Conservation (phyloP, 2,329 filamentous ascomycete genomes). For the Monilinia laxa region DNA sequence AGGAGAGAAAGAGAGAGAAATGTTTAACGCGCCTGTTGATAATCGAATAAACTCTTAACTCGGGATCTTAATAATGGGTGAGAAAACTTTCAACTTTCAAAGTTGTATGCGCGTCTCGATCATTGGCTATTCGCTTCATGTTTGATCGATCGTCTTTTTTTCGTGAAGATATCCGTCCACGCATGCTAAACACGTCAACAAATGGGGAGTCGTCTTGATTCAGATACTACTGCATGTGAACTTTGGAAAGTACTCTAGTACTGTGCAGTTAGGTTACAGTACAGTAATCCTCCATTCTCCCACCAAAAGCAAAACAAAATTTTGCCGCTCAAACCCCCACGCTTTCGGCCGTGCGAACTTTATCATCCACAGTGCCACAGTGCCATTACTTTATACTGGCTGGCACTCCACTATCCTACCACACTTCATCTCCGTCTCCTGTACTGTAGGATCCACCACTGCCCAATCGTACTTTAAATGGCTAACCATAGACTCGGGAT, state of each 20-base stretch:
- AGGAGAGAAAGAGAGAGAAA: neutral
- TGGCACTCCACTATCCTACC: neutral
- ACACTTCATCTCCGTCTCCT: slow-evolving; percentile 4
- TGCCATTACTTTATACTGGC: neutral
- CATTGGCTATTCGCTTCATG: neutral
- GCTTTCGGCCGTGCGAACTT: neutral
- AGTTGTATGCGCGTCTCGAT: neutral
- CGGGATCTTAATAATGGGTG: neutral
- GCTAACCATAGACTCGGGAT: neutral
- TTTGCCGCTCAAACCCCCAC: slow-evolving; percentile 14
- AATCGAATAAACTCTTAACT: neutral
- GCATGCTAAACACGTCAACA: neutral
- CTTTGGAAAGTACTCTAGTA: no score
- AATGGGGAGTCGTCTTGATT: neutral
- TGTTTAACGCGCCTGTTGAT: neutral
- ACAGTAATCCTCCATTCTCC: neutral
- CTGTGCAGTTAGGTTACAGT: neutral
- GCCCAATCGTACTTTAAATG: slow-evolving; percentile 11
- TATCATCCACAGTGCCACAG: slow-evolving; percentile 4
- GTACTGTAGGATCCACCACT: neutral
- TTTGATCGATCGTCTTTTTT: neutral
- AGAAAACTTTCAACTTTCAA: neutral
- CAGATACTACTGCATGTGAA: neutral
- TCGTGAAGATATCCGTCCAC: neutral
- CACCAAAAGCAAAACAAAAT: slow-evolving; percentile 1